Percentiles rank a stretch among this genome's conserved stretches.
phyloP scores from a whole-genome alignment of 1,284 basidiomycete genomes.

The Trichosporon coremiiforme region DNA sequence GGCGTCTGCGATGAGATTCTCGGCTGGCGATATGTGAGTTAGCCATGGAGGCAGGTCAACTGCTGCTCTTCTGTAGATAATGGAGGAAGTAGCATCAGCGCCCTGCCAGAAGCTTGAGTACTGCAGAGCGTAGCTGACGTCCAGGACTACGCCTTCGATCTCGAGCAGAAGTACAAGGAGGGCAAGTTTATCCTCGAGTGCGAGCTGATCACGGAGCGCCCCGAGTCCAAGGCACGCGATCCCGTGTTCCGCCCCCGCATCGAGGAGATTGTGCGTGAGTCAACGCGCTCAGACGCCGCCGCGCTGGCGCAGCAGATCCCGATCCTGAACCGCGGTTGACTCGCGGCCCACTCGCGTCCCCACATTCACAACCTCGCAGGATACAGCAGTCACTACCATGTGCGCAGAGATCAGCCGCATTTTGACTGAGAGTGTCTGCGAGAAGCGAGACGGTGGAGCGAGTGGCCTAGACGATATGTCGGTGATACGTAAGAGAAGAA shows the following conservation, averaged over 20 bases:
- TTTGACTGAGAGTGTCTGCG: not conserved
- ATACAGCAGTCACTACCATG: conserved; percentile 4
- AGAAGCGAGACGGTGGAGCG: not conserved
- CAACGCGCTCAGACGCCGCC: not conserved
- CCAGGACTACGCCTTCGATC: conserved; percentile 87
- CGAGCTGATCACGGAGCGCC: conserved; percentile 66
- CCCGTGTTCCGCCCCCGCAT: conserved; percentile 36
- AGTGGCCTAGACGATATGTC: not conserved
- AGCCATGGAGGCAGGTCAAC: not conserved
- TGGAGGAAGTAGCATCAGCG: no score
- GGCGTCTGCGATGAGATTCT: conserved; percentile 79
- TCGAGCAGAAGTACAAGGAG: conserved; percentile 95
- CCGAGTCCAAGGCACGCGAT: conserved; percentile 39
- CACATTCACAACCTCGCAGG: not conserved
- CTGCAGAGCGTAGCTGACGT: not conserved
- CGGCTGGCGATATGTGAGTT: conserved; percentile 96
- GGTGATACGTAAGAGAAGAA: not conserved
- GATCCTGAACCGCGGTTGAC: conserved; percentile 14
- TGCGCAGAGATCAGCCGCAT: conserved; percentile 5
- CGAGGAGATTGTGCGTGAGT: conserved; percentile 37
- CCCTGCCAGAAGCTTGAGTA: not conserved
- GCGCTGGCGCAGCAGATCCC: not conserved
- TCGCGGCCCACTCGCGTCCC: conserved; percentile 2
- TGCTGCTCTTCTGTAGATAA: not conserved
- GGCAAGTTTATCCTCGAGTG: conserved; percentile 97